Evolutionary conservation across 2,329 filamentous ascomycete species (phyloP), one percentile per base, ranked within the genome.

Genomic region (Claviceps fusiformis): DNA sequence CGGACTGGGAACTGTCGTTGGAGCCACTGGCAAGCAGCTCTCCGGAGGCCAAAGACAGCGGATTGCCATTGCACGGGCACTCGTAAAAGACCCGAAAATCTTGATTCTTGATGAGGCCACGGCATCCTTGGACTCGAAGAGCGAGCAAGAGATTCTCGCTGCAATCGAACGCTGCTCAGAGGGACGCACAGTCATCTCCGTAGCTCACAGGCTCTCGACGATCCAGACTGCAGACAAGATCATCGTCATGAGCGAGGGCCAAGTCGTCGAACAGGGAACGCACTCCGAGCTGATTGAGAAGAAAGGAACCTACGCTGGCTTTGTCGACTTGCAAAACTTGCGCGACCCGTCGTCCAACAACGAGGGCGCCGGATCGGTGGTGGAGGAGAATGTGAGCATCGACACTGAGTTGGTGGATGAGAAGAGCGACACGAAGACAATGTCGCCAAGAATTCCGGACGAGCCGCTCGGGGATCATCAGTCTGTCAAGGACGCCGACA

Each of bases 21-120:
- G 82, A 3, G 78, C 83, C 60, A 74, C 75, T 15, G 82, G 81
- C 1, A 76, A 79, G 47, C 79, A 80, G 56, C 67, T 85, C 1
- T 82, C 77, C n/a, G 81, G 81, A 35, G 82, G 82, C 3, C 82
- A 86, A 60, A 73, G 80, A 47, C 82, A 85, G 60, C 74, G 82
- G 9, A 72, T 86, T 27, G 78, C 81, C 1, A 83, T 86, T 56
- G 68, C 68, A 9, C 64, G 68, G 13, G 68, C 68, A 35, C 65
- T 72, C 49, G 63, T 72, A 27, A 65, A 64, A 10, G 62, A 68
- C 51, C 70, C 70, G 0, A 67, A 69, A 50, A 79, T 58, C 37
- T 70, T 85, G 1, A 75, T 85, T 19, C 67, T 85, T 1, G 82
- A 85, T 59, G 82, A 85, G 64, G 82, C 54, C 19, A 59, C 56